phyloP scores from a whole-genome alignment of 257 asterid species.

The Voacanga thouarsii region DNA sequence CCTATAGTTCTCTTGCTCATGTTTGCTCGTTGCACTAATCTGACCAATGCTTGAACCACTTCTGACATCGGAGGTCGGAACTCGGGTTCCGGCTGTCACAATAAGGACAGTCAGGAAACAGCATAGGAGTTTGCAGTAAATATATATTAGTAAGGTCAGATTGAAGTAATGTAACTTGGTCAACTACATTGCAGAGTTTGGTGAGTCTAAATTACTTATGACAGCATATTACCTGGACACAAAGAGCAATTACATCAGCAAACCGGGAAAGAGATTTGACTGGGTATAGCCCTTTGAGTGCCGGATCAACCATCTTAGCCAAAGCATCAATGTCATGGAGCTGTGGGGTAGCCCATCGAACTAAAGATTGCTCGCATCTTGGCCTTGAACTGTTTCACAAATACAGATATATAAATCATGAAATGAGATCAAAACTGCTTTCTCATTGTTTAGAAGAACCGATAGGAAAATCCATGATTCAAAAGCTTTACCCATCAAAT shows the following conservation, averaged over 20 bases:
- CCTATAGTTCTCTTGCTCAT: constrained; percentile 97
- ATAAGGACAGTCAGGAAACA: background rate
- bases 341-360: constrained; percentile 97
- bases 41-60: constrained; percentile 91
- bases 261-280: constrained; percentile 90
- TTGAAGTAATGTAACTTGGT: background rate
- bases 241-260: constrained; percentile 93
- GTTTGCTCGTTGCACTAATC: constrained; percentile 90
- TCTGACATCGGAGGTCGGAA: constrained; percentile 98
- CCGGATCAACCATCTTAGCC: constrained; percentile 94
- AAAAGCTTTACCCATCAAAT: constrained; percentile 57
- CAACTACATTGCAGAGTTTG: background rate
- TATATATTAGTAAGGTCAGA: background rate
- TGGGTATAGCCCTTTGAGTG: constrained; percentile 87
- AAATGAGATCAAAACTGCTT: background rate
- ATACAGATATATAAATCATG: background rate
- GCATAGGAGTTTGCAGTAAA: background rate
- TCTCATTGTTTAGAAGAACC: background rate
- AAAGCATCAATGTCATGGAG: constrained; percentile 95
- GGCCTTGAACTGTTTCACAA: constrained; percentile 56
- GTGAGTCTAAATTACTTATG: background rate
- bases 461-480: background rate
- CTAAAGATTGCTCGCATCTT: constrained; percentile 84
- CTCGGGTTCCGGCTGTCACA: constrained; percentile 89
- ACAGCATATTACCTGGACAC: constrained; percentile 76